These are phyloP conservation scores for Aspergillus eucalypticola DNA, from an alignment of 2,329 filamentous ascomycete genomes.

Conservation along the genomic window DNA sequence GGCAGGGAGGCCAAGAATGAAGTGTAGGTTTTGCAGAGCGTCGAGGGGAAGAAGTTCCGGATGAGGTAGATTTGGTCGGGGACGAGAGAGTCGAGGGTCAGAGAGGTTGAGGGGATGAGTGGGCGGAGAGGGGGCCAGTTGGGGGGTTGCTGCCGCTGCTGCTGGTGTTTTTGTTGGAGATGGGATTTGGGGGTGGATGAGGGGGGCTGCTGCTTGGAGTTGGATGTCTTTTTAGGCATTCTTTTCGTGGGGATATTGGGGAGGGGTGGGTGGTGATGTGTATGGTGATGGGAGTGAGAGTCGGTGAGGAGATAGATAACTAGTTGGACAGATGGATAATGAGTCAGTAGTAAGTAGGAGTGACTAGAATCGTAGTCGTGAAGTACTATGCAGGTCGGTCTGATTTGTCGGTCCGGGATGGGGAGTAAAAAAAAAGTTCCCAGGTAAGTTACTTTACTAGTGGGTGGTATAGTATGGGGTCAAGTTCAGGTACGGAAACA, in stretches of 20 bases:
- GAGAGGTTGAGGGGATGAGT: constrained; percentile 64
- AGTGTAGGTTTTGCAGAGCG: constrained; percentile 74
- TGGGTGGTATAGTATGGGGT: constrained; percentile 7
- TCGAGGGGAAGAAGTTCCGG: constrained; percentile 71
- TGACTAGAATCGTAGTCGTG: background rate
- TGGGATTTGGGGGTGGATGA: constrained; percentile 12
- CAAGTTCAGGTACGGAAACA: background rate
- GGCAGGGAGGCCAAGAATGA: constrained; percentile 70
- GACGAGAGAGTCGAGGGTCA: constrained; percentile 61
- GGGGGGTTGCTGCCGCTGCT: constrained; percentile 38
- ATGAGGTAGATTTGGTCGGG: constrained; percentile 71
- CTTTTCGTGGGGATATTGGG: constrained; percentile 4
- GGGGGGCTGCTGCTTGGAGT: constrained; percentile 8
- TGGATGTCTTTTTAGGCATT: constrained; percentile 28
- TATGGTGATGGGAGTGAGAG: background rate
- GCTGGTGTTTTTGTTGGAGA: constrained; percentile 14
- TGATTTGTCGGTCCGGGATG: background rate
- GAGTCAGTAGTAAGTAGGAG: background rate
- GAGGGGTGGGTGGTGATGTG: background rate
- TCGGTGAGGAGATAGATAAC: background rate
- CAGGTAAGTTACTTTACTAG: constrained; percentile 4
- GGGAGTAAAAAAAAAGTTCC: background rate
- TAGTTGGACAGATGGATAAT: background rate
- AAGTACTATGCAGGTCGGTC: background rate
- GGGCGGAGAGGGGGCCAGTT: constrained; percentile 75